phyloP scores from a whole-genome alignment of 371 early-diverging fungal genomes.

The Dinochytrium kinnereticum region DNA sequence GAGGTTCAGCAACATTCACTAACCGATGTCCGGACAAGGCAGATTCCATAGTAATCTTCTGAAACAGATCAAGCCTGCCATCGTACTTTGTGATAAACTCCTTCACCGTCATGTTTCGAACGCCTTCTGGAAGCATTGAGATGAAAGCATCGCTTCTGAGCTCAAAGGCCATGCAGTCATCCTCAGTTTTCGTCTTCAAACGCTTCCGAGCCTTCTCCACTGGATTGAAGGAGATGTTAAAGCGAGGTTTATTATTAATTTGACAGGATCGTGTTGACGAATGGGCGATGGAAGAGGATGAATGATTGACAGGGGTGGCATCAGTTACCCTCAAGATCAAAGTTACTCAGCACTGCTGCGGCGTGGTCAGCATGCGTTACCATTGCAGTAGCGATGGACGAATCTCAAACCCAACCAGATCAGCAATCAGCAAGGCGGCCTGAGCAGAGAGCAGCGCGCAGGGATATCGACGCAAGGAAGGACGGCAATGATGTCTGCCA shows the following conservation, averaged over 20 bases:
- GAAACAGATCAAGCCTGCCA: neutral
- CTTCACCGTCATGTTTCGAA: conserved; percentile 3
- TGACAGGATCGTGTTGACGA: neutral
- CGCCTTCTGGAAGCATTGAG: neutral
- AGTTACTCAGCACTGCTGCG: neutral
- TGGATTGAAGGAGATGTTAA: neutral
- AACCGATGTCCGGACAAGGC: neutral
- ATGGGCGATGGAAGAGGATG: neutral
- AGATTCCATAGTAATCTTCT: neutral
- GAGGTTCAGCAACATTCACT: no score
- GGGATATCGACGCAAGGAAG: no score
- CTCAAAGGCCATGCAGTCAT: conserved; percentile 10
- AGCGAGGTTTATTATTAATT: neutral
- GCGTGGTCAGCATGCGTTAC: neutral
- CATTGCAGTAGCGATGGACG: neutral
- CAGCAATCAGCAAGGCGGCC: no score
- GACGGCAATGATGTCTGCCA: no score
- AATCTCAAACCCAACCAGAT: no score
- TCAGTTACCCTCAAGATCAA: neutral
- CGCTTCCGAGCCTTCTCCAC: neutral
- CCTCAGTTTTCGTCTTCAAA: conserved; percentile 5
- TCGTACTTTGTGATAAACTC: neutral
- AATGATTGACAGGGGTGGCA: neutral
- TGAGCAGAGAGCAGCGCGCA: no score
- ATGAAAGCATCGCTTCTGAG: conserved; percentile 1